phyloP scores from a whole-genome alignment of 2,329 filamentous ascomycete species.

The Trichoderma sp. region DNA sequence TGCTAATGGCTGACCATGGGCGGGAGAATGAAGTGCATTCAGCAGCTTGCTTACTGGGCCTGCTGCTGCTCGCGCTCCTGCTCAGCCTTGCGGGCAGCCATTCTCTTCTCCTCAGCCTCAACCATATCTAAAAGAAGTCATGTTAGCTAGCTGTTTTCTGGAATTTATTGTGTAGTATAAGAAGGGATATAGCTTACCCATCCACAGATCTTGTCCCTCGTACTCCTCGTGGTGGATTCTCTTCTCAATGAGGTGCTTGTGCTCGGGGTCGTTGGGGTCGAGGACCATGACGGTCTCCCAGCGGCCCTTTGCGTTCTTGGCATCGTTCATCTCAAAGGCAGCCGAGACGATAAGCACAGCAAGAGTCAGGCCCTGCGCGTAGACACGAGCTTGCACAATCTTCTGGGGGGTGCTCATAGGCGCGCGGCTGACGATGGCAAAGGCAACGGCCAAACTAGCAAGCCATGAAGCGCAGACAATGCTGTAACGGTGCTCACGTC shows the following conservation, averaged over 20 bases:
- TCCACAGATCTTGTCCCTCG: constrained; percentile 90
- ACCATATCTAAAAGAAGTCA: constrained; percentile 64
- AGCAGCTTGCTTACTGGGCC: constrained; percentile 18
- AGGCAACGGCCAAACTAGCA: constrained; percentile 71
- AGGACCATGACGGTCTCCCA: constrained; percentile 83
- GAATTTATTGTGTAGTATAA: background rate
- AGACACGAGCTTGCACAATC: constrained; percentile 90
- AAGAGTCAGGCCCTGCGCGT: constrained; percentile 85
- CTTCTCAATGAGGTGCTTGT: constrained; percentile 83
- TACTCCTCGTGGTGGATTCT: constrained; percentile 83
- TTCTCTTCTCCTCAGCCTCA: constrained; percentile 67
- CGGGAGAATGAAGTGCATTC: constrained; percentile 1
- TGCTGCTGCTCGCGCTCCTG: constrained; percentile 19
- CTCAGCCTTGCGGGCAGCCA: constrained; percentile 41
- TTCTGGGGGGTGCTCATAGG: constrained; percentile 75
- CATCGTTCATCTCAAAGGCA: constrained; percentile 76
- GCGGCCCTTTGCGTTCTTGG: constrained; percentile 68
- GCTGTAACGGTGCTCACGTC: constrained; percentile 76
- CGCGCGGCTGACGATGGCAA: constrained; percentile 74
- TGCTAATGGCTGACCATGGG: background rate
- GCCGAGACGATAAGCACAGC: constrained; percentile 80
- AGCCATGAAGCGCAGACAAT: constrained; percentile 83
- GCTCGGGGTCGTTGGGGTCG: constrained; percentile 77
- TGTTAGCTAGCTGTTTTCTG: constrained; percentile 16
- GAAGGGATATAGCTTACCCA: constrained; percentile 50